phyloP scores from a whole-genome alignment of 148 eudicot species.

The Tetragonia tetragonoides region DNA sequence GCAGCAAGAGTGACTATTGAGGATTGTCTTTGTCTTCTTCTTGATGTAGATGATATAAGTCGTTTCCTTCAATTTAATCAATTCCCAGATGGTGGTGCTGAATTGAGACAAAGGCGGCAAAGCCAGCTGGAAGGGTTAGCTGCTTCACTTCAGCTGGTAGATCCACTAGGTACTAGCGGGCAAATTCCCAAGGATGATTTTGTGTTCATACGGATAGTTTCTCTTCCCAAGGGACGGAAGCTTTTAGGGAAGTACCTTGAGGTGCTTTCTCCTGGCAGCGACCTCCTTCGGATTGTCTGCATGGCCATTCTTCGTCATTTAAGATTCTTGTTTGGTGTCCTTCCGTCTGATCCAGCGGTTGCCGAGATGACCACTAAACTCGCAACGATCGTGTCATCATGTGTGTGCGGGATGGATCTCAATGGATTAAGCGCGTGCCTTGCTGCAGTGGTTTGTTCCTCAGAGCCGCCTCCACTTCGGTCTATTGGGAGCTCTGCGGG shows the following conservation, averaged over 20 bases:
- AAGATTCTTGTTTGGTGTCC: slow-evolving; percentile 76
- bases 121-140: slow-evolving; percentile 78
- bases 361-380: slow-evolving; percentile 44
- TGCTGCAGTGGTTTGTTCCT: slow-evolving; percentile 89
- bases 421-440: slow-evolving; percentile 90
- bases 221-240: slow-evolving; percentile 87
- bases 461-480: slow-evolving; percentile 83
- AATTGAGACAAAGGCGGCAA: slow-evolving; percentile 71
- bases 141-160: slow-evolving; percentile 75
- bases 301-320: slow-evolving; percentile 93
- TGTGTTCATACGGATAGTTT: slow-evolving; percentile 60
- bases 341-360: slow-evolving; percentile 46
- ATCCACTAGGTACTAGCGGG: slow-evolving; percentile 67
- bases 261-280: slow-evolving; percentile 61
- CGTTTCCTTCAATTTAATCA: slow-evolving; percentile 67
- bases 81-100: slow-evolving; percentile 67
- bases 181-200: slow-evolving; percentile 62
- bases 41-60: slow-evolving; percentile 91
- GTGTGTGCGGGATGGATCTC: slow-evolving; percentile 71
- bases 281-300: slow-evolving; percentile 69
- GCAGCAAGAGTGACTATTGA: slow-evolving; percentile 91
- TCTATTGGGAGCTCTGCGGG: slow-evolving; percentile 83
- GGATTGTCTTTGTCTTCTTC: slow-evolving; percentile 76
- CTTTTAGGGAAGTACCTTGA: slow-evolving; percentile 66
- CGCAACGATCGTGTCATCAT: slow-evolving; percentile 44